Conservation (phyloP, 176 grass and related monocot species). For the Cenchrus americanus region DNA sequence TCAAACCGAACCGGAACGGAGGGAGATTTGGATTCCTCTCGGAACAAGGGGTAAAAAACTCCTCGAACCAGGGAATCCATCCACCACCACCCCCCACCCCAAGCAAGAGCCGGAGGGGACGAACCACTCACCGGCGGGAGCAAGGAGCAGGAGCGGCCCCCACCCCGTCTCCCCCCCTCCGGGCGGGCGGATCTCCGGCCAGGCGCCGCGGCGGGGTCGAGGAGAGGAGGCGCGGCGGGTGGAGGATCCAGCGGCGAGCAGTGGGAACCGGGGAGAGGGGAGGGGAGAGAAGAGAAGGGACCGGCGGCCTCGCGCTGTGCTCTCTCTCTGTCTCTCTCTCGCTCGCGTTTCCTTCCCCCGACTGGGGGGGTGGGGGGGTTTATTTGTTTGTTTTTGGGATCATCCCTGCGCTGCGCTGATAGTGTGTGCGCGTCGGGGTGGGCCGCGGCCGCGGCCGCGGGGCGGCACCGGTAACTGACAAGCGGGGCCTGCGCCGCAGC, state of each 20-base stretch:
- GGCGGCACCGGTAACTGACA: constrained; percentile 15
- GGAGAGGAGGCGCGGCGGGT: neutral
- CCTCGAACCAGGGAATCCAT: constrained; percentile 5
- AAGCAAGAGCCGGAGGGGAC: neutral
- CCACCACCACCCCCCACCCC: neutral
- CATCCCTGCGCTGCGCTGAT: constrained; percentile 4
- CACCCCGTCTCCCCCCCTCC: neutral
- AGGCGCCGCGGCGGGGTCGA: neutral
- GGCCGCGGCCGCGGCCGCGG: neutral
- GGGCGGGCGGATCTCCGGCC: constrained; percentile 5
- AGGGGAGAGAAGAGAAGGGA: neutral
- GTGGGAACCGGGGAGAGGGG: neutral
- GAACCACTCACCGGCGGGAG: constrained; percentile 13
- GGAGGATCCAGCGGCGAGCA: constrained; percentile 37
- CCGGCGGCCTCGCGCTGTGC: constrained; percentile 21
- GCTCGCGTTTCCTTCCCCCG: neutral
- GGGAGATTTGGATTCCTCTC: constrained; percentile 26
- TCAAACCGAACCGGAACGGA: neutral
- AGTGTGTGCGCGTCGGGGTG: neutral
- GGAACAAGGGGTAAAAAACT: neutral
- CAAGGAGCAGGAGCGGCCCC: neutral
- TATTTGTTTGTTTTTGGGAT: constrained; percentile 25
- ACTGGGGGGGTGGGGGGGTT: neutral
- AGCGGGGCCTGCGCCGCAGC: constrained; percentile 23
- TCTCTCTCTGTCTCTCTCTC: neutral